Evolutionary conservation across 345 rosid genomes (phyloP), one percentile per base, ranked within the genome.

Genomic region (Nasturtium officinale): DNA sequence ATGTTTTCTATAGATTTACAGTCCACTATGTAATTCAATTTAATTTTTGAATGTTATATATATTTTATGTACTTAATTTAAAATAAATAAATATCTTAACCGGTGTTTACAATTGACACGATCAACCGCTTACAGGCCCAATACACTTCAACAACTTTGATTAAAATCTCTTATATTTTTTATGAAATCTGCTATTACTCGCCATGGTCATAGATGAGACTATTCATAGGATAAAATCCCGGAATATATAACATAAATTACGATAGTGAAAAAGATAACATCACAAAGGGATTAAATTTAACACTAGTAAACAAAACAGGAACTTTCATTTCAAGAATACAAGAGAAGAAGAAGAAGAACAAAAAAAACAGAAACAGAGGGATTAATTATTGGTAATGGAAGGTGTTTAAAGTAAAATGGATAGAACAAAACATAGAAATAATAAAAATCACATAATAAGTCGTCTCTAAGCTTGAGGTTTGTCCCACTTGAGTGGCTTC

Each of bases 401-500:
- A 76, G 23, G 18, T 68, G 56, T 42, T 68, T 42, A 45, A 68
- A 29, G 73, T 56, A 37, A 57, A 69, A 55, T 32, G 16, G 13
- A 53, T 11, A 42, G 20, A 71, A 40, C 43, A 53, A 45, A 43
- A 29, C 59, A 33, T 43, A 55, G 4, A 52, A 26, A 26, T 37
- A 5, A 32, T 12, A 12, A 67, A 38, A 37, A 37, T 35, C 12
- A 29, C 12, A 29, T 68, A 42, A 54, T 53, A 26, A 69, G 7
- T 11, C 26, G 3, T 30, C 3, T 17, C 72, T 42, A 79, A 46
- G 78, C 79, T 33, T 79, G 78, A 48, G 82, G 82, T 57, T 79
- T 79, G 72, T 74, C 82, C 76, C 79, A 74, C 72, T 79, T 69
- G 72, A 79, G 82, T 43, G 79, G 72, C 79, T 79, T 79, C 6